Evolutionary conservation across 148 eudicot genomes (phyloP).

Genomic region (Pouteria glomerata): DNA sequence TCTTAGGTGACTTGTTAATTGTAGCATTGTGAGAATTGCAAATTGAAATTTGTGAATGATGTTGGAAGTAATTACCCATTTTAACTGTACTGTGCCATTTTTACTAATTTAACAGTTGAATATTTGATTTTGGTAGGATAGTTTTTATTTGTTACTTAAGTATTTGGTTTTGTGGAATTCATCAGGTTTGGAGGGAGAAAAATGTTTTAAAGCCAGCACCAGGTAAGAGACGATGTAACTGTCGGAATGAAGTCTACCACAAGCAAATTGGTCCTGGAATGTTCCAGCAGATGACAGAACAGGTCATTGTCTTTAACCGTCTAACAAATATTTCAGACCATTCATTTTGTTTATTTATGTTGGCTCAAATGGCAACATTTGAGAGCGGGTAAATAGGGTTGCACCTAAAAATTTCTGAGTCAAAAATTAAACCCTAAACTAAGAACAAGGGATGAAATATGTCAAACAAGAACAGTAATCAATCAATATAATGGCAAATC

Average conservation of each 20-base stretch:
- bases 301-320: constrained; percentile 40
- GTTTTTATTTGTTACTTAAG: neutral
- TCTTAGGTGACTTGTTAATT: neutral
- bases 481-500: too few relatives aligned
- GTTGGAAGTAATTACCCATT: neutral
- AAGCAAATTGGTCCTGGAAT: constrained; percentile 98
- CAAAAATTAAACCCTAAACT: too few relatives aligned
- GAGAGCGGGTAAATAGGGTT: too few relatives aligned
- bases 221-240: constrained; percentile 86
- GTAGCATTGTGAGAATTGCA: neutral
- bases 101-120: neutral
- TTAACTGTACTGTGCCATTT: neutral
- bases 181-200: constrained; percentile 93
- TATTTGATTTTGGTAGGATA: too few relatives aligned
- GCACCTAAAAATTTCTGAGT: too few relatives aligned
- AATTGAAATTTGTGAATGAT: neutral
- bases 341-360: neutral
- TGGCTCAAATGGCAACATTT: too few relatives aligned
- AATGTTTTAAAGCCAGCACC: constrained; percentile 77
- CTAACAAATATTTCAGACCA: neutral
- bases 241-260: constrained; percentile 96
- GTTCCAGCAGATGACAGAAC: constrained; percentile 99
- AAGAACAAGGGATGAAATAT: too few relatives aligned
- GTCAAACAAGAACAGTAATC: too few relatives aligned
- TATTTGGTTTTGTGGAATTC: constrained; percentile 14